Evolutionary conservation across 495 filamentous ascomycete species (phyloP), one percentile per base, ranked within the genome.

Genomic region (Cenococcum geophilum): DNA sequence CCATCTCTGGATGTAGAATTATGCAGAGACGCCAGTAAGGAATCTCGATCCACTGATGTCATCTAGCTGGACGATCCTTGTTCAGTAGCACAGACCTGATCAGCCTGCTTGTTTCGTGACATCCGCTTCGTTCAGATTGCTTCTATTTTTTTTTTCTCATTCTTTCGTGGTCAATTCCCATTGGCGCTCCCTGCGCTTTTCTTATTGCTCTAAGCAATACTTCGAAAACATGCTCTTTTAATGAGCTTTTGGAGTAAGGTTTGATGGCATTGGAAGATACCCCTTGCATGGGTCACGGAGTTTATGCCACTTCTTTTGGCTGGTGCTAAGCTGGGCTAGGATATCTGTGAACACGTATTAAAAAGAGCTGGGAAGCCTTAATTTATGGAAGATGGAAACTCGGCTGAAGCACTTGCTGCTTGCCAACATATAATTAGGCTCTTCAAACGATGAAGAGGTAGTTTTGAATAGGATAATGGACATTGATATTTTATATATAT

Each of bases 201-300:
- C 16, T n/a, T 60, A n/a, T 43, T 43, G 40, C 35, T 54, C 36
- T 21, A 8, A 22, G 53, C 36, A 56, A 43, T 43, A 21, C 18
- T 40, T 56, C 18, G 10, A 25, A 37, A 25, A 23, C 23, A 37
- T 22, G 25, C n/a, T 52, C 40, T 1, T 45, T 16, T 0, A 9
- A 35, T 14, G 35, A 14, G 58, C 42, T 25, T 47, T 18, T 57
- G 11, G 48, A 37, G 40, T 58, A 5, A 48, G 50, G 37, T 57
- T 56, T 65, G 43, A 57, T 57, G 50, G 37, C 53, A 35, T 60
- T 25, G 59, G 57, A 63, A 60, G 64, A 67, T 67, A 67, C 64
- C 64, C 63, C 57, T 23, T 63, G 60, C 60, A 63, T 67, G 48
- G 60, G 34, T 55, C 49, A 32, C 51, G 64, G 64, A 63, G 64